Base-by-base conservation (phyloP, 2,329 filamentous ascomycete genomes). In the Sporothrix humicola region DNA sequence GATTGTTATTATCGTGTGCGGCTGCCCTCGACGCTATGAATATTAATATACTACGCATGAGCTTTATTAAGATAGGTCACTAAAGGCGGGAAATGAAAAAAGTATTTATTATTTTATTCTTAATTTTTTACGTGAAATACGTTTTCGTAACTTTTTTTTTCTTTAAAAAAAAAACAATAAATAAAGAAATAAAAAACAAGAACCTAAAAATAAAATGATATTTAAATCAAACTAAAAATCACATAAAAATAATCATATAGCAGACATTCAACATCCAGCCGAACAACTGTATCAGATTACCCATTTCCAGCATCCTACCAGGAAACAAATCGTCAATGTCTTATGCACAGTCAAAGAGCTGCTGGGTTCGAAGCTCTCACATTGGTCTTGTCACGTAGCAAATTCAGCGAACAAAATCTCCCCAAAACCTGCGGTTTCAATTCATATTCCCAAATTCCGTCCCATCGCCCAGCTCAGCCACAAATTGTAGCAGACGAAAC, bases 381-480 rank as follows among this genome's bases (percentile, higher is more conserved):
- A 7, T 37, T 37, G 31, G 31, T 37, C 7, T 2, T 5, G 31
- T 37, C 31, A 37, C 31, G 31, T 37, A 37, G 31, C 31, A 37
- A 37, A 37, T 37, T 26, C 23, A 37, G 7, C 7, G 31, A 37
- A 37, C 31, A 68, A 68, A 26, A 15, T 31, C 5, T 44, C 50
- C 37, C 37, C 68, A 46, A 59, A 50, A 58, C 54, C 8, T 61
- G 37, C 20, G 3, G 6, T 23, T 31, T 48, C 23, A 23, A 42
- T 69, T 54, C 17, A 54, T 50, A 50, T 37, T 61, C 50, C 54
- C 52, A n/a, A 50, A 59, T 31, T 61, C 54, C 42, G 23, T 61
- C 42, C 13, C 23, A 58, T 50, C 20, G 15, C 48, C 42, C n/a
- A 61, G 13, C 26, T 48, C 15, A 12, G 7, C 13, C 13, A 52